Evolutionary conservation across 306 rosid species (phyloP).

Genomic region (Glycine tomentella): DNA sequence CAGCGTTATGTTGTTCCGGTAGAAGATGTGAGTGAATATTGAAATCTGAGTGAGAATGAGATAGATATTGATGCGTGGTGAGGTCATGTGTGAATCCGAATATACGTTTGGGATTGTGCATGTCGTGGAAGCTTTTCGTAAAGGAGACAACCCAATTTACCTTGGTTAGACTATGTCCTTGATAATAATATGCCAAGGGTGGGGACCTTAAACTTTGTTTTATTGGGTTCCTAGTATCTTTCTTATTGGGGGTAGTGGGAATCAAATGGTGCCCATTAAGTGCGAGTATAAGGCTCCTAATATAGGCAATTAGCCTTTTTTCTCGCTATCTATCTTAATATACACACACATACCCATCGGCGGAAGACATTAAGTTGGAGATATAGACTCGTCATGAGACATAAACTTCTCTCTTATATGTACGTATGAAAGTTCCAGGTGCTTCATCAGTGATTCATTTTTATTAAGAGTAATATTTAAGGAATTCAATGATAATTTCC

Average conservation of each 20-base stretch:
- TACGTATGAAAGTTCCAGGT: neutral
- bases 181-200: slow-evolving; percentile 52
- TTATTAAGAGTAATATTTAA: no score
- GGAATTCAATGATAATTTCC: neutral
- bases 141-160: slow-evolving; percentile 7
- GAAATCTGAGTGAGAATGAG: no score
- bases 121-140: slow-evolving; percentile 37
- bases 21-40: no score
- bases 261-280: slow-evolving; percentile 51
- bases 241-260: slow-evolving; percentile 64
- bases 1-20: neutral
- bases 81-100: slow-evolving; percentile 47
- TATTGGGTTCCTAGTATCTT: slow-evolving; percentile 56
- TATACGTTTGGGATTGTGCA: slow-evolving; percentile 47
- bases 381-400: slow-evolving; percentile 40
- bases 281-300: slow-evolving; percentile 13
- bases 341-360: no score
- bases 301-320: slow-evolving; percentile 8
- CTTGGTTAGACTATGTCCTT: slow-evolving; percentile 32
- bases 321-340: neutral
- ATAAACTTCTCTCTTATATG: neutral
- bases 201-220: slow-evolving; percentile 51
- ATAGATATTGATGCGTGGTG: neutral
- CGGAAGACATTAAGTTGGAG: slow-evolving; percentile 8
- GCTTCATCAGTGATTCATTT: neutral